Evolutionary conservation across 768 basidiomycete species (phyloP).

Genomic region (Melanogaster broomeanus): DNA sequence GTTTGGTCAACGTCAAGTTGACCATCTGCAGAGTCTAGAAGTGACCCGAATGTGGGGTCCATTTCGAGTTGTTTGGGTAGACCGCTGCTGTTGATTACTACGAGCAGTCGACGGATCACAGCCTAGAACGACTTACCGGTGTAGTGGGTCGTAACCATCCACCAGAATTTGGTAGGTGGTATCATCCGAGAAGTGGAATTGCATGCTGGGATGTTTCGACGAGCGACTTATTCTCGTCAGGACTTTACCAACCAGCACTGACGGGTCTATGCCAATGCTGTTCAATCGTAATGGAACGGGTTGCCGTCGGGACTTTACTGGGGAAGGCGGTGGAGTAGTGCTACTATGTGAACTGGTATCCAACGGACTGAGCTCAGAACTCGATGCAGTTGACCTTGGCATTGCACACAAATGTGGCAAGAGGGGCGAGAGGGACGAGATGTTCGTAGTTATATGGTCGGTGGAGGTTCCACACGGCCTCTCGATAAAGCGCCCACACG

Average conservation of each 20-base stretch:
- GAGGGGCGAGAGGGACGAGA: not conserved
- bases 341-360: conserved; percentile 10
- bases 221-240: conserved; percentile 43
- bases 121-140: conserved; percentile 33
- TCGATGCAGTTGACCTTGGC: conserved; percentile 7
- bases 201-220: conserved; percentile 45
- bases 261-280: conserved; percentile 40
- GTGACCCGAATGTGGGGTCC: conserved; percentile 40
- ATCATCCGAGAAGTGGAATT: conserved; percentile 48
- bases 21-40: conserved; percentile 42
- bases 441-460: conserved; percentile 1
- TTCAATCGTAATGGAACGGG: conserved; percentile 38
- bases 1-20: conserved; percentile 38
- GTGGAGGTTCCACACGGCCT: not conserved
- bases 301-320: conserved; percentile 28
- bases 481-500: no score
- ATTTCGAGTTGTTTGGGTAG: conserved; percentile 63
- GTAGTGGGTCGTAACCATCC: conserved; percentile 60
- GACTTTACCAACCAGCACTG: conserved; percentile 45
- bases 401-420: conserved; percentile 10
- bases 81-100: conserved; percentile 32
- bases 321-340: conserved; percentile 20
- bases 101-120: not conserved
- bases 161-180: conserved; percentile 53
- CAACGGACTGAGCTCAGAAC: conserved; percentile 10